Base-by-base conservation (phyloP, 2,329 filamentous ascomycete species). In the Dendryphion nanum region DNA sequence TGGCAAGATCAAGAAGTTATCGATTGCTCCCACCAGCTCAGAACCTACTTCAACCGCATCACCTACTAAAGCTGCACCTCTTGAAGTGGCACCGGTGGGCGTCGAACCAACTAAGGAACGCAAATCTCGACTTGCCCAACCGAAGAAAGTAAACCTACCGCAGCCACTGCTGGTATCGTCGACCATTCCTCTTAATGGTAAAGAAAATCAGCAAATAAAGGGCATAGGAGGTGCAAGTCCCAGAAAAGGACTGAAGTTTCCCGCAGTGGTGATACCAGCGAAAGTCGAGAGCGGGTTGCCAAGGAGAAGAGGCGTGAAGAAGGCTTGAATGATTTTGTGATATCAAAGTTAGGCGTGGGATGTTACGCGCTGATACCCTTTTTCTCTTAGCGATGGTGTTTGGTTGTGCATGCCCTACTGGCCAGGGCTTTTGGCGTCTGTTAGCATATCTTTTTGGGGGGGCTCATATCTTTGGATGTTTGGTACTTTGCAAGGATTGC, bases 41-140 rank as follows among this genome's bases (percentile, higher is more conserved):
- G 15, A 17, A 18, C 10, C 23, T 26, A 8, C 23, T 10, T 26
- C 23, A 8, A 10, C n/a, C 10, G n/a, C 10, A 3, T 26, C 23
- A n/a, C 23, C 23, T 26, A n/a, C 23, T 26, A 26, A 26, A 26
- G 31, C 31, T 7, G 16, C 42, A 1, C 55, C 52, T 31, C 48
- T 55, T 0, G 57, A 58, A 4, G 30, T 55, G 4, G 36, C 48
- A 10, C 53, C 58, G 6, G 48, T 58, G 2, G 52, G 53, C 7
- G 30, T 58, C 14, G 51, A 54, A 8, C 35, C 37, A 5, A 31
- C 42, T 1, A 52, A 54, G 17, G 54, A 60, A 30, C 51, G 56
- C 10, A 65, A 62, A 26, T 58, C 52, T 31, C 51, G 61, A 6
- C 53, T 67, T 5, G 60, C 61, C 1, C 57, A 61, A 0, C 63